phyloP scores from a whole-genome alignment of 352 stramenopile species.

The Sclerospora graminicola region DNA sequence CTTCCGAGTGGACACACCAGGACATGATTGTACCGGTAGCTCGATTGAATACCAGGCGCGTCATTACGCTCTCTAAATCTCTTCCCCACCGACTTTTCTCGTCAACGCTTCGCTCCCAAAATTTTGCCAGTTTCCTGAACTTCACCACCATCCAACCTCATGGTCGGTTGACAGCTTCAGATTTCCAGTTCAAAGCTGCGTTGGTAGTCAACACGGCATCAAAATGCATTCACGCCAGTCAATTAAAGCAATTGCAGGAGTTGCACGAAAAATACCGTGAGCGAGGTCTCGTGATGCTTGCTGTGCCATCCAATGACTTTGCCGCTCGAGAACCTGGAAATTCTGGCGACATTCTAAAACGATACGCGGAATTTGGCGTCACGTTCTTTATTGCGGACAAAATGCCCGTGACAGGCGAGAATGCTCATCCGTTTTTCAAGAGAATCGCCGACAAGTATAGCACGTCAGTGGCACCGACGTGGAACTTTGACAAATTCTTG shows the following conservation, averaged over 20 bases:
- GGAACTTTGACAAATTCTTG: conserved; percentile 82
- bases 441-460: conserved; percentile 54
- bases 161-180: conserved; percentile 18
- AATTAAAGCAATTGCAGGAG: conserved; percentile 42
- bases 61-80: too few species aligned
- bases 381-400: conserved; percentile 50
- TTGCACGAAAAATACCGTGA: conserved; percentile 38
- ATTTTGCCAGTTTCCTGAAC: neutral
- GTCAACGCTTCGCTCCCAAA: too few species aligned
- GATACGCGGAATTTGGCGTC: conserved; percentile 38
- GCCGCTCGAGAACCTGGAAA: conserved; percentile 35
- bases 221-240: conserved; percentile 33
- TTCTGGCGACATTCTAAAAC: conserved; percentile 29
- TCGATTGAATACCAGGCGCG: too few species aligned
- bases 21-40: too few species aligned
- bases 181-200: conserved; percentile 33
- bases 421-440: conserved; percentile 57
- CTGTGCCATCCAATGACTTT: conserved; percentile 67
- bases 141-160: conserved; percentile 21
- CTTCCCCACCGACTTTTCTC: too few species aligned
- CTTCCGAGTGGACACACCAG: too few species aligned
- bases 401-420: conserved; percentile 26
- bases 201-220: conserved; percentile 71
- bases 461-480: conserved; percentile 49
- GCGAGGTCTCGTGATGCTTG: conserved; percentile 40